Evolutionary conservation across 208 protist species (phyloP).

Genomic region (Acanthamoeba triangularis): DNA sequence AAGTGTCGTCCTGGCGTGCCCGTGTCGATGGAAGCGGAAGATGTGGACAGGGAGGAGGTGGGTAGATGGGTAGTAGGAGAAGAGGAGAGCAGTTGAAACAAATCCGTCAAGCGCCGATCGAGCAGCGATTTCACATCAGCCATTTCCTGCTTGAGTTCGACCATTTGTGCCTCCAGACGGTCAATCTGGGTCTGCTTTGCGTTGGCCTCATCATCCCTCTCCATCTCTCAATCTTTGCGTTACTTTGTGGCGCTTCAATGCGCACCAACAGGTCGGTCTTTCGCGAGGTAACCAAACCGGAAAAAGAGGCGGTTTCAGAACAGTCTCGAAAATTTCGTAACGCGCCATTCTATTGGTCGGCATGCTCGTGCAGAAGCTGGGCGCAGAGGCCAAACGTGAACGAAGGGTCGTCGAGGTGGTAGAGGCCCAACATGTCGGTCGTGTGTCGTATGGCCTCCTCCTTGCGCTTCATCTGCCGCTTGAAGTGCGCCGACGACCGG

Average conservation of each 20-base stretch:
- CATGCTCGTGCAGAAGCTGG: neutral
- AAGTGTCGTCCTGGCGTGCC: neutral
- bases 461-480: neutral
- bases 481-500: neutral
- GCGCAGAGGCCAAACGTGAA: slow-evolving; percentile 23
- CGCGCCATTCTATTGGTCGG: neutral
- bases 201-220: neutral
- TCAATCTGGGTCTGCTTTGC: neutral
- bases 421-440: slow-evolving; percentile 54
- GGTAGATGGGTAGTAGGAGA: neutral
- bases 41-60: neutral
- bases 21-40: slow-evolving; percentile 19
- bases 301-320: too few species aligned
- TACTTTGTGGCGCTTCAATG: neutral
- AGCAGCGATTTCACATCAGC: neutral
- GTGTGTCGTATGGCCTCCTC: slow-evolving; percentile 1
- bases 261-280: too few species aligned
- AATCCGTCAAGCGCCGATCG: slow-evolving; percentile 29
- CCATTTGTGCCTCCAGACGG: slow-evolving; percentile 5
- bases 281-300: too few species aligned
- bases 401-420: slow-evolving; percentile 20
- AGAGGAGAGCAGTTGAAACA: neutral
- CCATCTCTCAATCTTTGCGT: neutral
- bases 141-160: slow-evolving; percentile 1
- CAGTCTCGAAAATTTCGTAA: neutral